Conservation (phyloP, 208 protist genomes). For the Porcisia hertigi region DNA sequence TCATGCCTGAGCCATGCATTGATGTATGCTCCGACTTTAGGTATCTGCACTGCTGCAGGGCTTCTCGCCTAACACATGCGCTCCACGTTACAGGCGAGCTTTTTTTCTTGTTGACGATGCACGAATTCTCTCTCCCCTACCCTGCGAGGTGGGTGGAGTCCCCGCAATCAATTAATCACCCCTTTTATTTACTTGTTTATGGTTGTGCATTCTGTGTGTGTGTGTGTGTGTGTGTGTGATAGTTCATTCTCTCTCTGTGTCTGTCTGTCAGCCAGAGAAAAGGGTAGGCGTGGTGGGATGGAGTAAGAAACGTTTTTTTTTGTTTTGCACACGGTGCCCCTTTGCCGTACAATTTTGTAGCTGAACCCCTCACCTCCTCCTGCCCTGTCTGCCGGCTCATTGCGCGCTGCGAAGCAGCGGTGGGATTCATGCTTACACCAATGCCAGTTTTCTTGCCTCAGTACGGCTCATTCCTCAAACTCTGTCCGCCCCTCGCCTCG, state of each 20-base stretch:
- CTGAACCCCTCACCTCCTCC: background rate
- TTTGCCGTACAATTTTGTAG: background rate
- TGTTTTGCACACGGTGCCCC: background rate
- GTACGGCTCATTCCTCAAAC: background rate
- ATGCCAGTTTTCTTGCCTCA: background rate
- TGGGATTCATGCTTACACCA: background rate
- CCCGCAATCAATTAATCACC: constrained; percentile 4
- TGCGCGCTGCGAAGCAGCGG: background rate
- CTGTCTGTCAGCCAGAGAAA: too few relatives aligned
- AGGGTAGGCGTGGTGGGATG: too few relatives aligned
- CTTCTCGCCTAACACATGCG: too few relatives aligned
- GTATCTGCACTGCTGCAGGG: too few relatives aligned
- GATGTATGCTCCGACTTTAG: too few relatives aligned
- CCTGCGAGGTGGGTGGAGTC: too few relatives aligned
- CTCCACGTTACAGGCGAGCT: too few relatives aligned
- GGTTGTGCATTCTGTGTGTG: too few relatives aligned
- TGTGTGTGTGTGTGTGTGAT: too few relatives aligned
- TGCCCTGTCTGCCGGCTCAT: background rate
- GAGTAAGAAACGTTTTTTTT: too few relatives aligned
- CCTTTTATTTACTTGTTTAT: constrained; percentile 18
- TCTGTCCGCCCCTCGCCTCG: background rate
- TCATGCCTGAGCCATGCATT: background rate
- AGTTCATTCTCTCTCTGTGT: too few relatives aligned
- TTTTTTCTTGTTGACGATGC: background rate
- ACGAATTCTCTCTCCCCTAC: background rate